phyloP scores from a whole-genome alignment of 306 rosid species.

The Prunus armeniaca region DNA sequence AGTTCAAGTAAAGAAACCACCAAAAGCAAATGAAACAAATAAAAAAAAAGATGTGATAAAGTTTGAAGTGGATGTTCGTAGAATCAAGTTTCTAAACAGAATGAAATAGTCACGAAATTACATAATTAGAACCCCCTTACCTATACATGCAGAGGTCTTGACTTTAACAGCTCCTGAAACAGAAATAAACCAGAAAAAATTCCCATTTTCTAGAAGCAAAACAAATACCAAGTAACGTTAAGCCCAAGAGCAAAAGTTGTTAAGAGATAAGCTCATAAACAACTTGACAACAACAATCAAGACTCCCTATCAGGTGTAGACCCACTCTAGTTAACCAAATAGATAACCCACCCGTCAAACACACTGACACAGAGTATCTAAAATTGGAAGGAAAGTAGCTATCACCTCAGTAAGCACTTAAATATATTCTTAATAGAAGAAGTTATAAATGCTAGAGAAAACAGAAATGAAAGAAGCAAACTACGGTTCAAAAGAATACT shows the following conservation, averaged over 20 bases:
- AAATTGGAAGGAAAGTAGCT: neutral
- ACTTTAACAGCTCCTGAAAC: neutral
- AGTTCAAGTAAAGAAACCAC: neutral
- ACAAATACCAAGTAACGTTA: neutral
- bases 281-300: neutral
- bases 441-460: neutral
- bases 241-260: constrained; percentile 10
- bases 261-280: neutral
- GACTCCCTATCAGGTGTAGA: neutral
- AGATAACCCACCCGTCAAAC: neutral
- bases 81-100: neutral
- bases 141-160: neutral
- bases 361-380: neutral
- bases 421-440: neutral
- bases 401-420: neutral
- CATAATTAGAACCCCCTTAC: neutral
- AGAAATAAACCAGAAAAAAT: neutral
- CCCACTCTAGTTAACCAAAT: neutral
- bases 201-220: neutral
- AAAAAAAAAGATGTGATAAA: neutral
- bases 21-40: neutral
- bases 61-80: neutral
- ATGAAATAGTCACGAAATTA: neutral
- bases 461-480: neutral
- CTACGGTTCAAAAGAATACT: neutral